Evolutionary conservation across 2,329 filamentous ascomycete species (phyloP).

Genomic region (Ophiognomonia clavigignenti-juglandacearum): DNA sequence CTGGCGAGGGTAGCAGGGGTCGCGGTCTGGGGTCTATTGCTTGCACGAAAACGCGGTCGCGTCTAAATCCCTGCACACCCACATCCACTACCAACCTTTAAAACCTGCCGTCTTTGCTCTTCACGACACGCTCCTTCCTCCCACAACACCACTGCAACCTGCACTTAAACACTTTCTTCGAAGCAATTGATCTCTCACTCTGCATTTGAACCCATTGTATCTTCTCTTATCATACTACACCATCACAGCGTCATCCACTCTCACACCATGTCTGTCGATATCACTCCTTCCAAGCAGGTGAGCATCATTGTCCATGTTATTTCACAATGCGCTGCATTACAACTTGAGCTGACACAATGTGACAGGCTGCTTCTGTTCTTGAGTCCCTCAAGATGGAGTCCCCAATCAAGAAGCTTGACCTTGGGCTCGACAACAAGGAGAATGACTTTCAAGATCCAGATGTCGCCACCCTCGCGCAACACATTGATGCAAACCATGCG

Average conservation of each 20-base stretch:
- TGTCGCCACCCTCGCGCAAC: slow-evolving; percentile 46
- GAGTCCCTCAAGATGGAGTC: slow-evolving; percentile 90
- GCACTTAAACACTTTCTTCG: not conserved
- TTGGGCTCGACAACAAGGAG: slow-evolving; percentile 73
- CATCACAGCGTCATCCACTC: not conserved
- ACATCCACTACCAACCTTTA: slow-evolving; percentile 8
- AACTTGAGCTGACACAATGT: slow-evolving; percentile 27
- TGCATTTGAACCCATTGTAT: slow-evolving; percentile 34
- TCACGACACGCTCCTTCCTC: slow-evolving; percentile 4
- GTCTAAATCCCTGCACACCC: too few relatives aligned
- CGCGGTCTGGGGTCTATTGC: too few relatives aligned
- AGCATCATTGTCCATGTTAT: slow-evolving; percentile 9
- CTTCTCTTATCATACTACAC: not conserved
- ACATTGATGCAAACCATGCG: slow-evolving; percentile 55
- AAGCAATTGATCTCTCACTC: slow-evolving; percentile 1
- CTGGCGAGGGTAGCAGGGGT: too few relatives aligned
- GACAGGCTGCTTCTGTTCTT: slow-evolving; percentile 84
- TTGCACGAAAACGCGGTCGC: too few relatives aligned
- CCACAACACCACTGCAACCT: slow-evolving; percentile 1
- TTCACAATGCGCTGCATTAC: slow-evolving; percentile 13
- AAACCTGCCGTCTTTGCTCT: slow-evolving; percentile 1
- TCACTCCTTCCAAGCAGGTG: slow-evolving; percentile 29
- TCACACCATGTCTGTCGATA: slow-evolving; percentile 66
- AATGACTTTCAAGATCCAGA: slow-evolving; percentile 57
- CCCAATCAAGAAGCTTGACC: slow-evolving; percentile 84